Conservation (phyloP, 805 yeast species). For the Saccharomycopsis sp. region DNA sequence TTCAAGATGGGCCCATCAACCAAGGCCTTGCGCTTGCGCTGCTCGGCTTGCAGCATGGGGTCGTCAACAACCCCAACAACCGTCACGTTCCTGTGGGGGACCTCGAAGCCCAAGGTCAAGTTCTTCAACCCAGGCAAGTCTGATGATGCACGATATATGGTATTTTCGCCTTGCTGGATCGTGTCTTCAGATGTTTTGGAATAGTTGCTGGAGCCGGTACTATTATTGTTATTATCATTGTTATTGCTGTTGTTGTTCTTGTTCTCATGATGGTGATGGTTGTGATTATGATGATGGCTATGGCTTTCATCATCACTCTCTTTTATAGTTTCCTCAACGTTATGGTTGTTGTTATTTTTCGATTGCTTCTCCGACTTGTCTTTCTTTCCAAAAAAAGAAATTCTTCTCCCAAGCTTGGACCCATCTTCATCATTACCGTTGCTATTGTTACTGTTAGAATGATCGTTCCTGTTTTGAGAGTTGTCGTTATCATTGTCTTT, state of each 20-base stretch:
- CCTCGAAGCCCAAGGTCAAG: slow-evolving; percentile 27
- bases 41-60: slow-evolving; percentile 47
- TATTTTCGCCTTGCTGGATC: slow-evolving; percentile 11
- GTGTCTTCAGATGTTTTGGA: slow-evolving; percentile 21
- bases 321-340: not conserved
- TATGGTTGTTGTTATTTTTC: slow-evolving; percentile 8
- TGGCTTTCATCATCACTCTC: not conserved
- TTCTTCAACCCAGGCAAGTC: slow-evolving; percentile 28
- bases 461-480: slow-evolving; percentile 8
- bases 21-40: slow-evolving; percentile 68
- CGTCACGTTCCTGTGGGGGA: slow-evolving; percentile 36
- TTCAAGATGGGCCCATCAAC: slow-evolving; percentile 77
- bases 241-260: too few relatives aligned
- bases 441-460: slow-evolving; percentile 7
- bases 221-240: slow-evolving; percentile 13
- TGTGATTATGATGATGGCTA: too few relatives aligned
- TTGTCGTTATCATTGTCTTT: slow-evolving; percentile 8
- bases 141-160: slow-evolving; percentile 8
- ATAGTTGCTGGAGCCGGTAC: slow-evolving; percentile 2
- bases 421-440: too few relatives aligned
- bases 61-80: slow-evolving; percentile 38
- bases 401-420: slow-evolving; percentile 22
- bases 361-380: slow-evolving; percentile 13
- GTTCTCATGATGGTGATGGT: too few relatives aligned
- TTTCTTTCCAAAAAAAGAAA: slow-evolving; percentile 27